These are phyloP conservation scores for Delitschia confertaspora DNA, from an alignment of 495 filamentous ascomycete genomes.

Conservation along the genomic window DNA sequence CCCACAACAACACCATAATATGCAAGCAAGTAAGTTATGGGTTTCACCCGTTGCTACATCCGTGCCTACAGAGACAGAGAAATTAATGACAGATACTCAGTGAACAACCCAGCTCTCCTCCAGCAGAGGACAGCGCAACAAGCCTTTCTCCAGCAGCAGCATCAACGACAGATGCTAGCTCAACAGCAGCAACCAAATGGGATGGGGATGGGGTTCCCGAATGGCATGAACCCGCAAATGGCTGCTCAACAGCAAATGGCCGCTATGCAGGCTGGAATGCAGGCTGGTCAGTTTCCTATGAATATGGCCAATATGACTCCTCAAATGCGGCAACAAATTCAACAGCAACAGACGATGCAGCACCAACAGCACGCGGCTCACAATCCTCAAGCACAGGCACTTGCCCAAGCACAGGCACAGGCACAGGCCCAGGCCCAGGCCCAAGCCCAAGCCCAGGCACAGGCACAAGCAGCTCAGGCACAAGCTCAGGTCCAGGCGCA, in stretches of 20 bases:
- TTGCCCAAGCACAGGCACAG: slow-evolving; percentile 19
- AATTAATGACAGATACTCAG: too few species aligned
- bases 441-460: slow-evolving; percentile 27
- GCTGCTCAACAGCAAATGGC: slow-evolving; percentile 11
- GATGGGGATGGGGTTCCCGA: slow-evolving; percentile 20
- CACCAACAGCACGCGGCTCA: slow-evolving; percentile 27
- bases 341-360: slow-evolving; percentile 27
- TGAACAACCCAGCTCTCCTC: slow-evolving; percentile 12
- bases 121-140: slow-evolving; percentile 18
- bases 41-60: background rate
- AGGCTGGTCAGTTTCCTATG: slow-evolving; percentile 1
- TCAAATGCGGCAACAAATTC: slow-evolving; percentile 22
- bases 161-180: slow-evolving; percentile 31
- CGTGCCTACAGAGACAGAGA: too few species aligned
- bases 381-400: slow-evolving; percentile 24
- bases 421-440: slow-evolving; percentile 24
- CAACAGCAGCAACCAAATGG: slow-evolving; percentile 21
- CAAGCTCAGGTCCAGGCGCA: slow-evolving; percentile 23
- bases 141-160: slow-evolving; percentile 30
- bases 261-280: slow-evolving; percentile 8
- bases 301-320: slow-evolving; percentile 10
- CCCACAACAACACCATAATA: slow-evolving; percentile 29
- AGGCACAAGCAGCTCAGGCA: slow-evolving; percentile 24
- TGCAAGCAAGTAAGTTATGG: slow-evolving; percentile 30
- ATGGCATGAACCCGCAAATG: slow-evolving; percentile 17